Base-by-base conservation (phyloP, 2,329 filamentous ascomycete species). In the Ophiosphaerella herpotricha region DNA sequence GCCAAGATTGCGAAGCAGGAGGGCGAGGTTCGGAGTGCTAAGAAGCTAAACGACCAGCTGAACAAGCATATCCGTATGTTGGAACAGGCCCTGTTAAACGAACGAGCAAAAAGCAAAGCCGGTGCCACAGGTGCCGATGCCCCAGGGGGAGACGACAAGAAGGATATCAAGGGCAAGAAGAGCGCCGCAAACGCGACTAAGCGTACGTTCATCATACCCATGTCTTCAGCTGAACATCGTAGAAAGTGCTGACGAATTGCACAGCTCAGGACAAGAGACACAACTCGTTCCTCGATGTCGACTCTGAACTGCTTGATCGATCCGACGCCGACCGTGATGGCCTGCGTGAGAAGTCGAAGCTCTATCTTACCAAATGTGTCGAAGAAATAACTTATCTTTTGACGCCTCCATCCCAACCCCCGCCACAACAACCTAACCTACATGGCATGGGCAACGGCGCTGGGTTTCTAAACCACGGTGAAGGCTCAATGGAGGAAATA, bases 1-100 rank as follows among this genome's bases (percentile, higher is more conserved):
- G 91, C 90, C 61, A 87, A 95, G 68, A 97, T 99, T 77, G 93
- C 93, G 43, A 89, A 90, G 67, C 84, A 97, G 58, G 94, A 99
- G 76, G 94, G 94, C 46, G 90, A 96, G 61, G 85, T 88, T 29
- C 83, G 92, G 58, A 90, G 93, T 60, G 88, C 90, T 43, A 94
- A 96, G 75, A 88, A 90, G 54, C 85, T 92, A 50, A 92, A 96
- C 66, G 91, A 92, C 74, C 90, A 91, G 31, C 78, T 97, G 46
- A 91, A 90, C 72, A 91, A 91, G 78, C 95, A 97, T 69, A 89
- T 97, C 51, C 82, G 86, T 46, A 90, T 97, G 75, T 82, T 97
- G 55, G 92, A 97, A 77, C 85, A 86, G 64, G 94, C 93, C 56
- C 80, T 97, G 66, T 91, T 89, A 74, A 88, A 90, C 56, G 90